Evolutionary conservation across 371 early-diverging fungal species (phyloP).

Genomic region (Circinella minor): DNA sequence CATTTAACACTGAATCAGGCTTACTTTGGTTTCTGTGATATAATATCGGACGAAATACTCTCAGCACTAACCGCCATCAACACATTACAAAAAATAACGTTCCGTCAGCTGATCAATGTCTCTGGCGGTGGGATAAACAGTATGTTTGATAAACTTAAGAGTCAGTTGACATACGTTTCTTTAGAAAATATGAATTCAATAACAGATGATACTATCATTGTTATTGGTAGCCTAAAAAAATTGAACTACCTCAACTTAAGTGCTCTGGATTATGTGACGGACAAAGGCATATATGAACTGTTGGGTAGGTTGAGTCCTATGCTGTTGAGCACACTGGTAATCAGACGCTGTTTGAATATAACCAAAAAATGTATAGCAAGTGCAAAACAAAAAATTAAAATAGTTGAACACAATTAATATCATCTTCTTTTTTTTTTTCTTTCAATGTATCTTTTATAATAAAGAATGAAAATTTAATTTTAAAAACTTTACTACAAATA

Average conservation of each 20-base stretch:
- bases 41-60: too few species aligned
- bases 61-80: too few species aligned
- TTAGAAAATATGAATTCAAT: not conserved
- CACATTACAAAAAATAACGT: too few species aligned
- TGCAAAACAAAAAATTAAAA: not conserved
- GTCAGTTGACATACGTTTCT: not conserved
- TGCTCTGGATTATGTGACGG: not conserved
- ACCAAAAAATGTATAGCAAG: not conserved
- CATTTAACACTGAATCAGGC: too few species aligned
- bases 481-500: too few species aligned
- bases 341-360: not conserved
- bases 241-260: not conserved
- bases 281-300: not conserved
- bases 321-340: not conserved
- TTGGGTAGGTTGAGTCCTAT: not conserved
- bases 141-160: not conserved
- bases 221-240: not conserved
- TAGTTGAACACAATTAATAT: too few species aligned
- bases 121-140: not conserved
- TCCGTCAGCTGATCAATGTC: too few species aligned
- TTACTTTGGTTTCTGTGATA: too few species aligned
- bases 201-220: not conserved
- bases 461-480: too few species aligned
- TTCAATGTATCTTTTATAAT: too few species aligned
- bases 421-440: too few species aligned